Evolutionary conservation across 2,329 filamentous ascomycete species (phyloP), one percentile per base, ranked within the genome.

Genomic region (Xylaria sp.): DNA sequence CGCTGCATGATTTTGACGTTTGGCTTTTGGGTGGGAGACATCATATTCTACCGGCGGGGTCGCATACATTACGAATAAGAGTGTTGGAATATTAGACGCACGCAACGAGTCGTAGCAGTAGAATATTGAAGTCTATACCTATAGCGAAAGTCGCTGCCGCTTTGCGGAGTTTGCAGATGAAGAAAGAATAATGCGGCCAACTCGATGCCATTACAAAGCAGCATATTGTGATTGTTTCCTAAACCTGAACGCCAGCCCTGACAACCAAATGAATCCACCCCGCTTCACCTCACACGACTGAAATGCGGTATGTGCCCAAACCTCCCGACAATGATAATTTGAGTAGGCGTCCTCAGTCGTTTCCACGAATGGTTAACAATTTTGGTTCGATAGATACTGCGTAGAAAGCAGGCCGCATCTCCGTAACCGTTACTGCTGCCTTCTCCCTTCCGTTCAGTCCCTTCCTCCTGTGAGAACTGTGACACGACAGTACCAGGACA

Each of bases 211-310:
- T 65, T 65, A 64, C 56, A 67, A 66, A 59, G 25, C 25, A 69
- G 20, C 43, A 43, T 36, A 62, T 31, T 67, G 20, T 49, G 52
- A 61, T 41, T 55, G 20, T 31, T 39, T 56, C 60, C 56, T 15
- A 18, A 13, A 61, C 69, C 69, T 62, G 51, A 71, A 71, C 69
- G 67, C 69, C 69, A 43, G 56, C 36, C 20, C 56, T 10, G 15
- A 63, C 10, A 41, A 20, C 46, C 31, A 36, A 46, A 57, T 36
- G 33, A 41, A 43, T 31, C 48, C 13, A 25, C 41, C 41, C 25
- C 51, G 25, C 25, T 28, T 49, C 9, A 7, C 25, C 28, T 49
- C 9, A 7, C 52, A 58, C 9, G 15, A 62, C 13, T 39, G 18
- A 61, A 66, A 62, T 55, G 63, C 62, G 66, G 31, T 58, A 52